Evolutionary conservation across 2,329 filamentous ascomycete species (phyloP).

Genomic region (Trichophyton simii): DNA sequence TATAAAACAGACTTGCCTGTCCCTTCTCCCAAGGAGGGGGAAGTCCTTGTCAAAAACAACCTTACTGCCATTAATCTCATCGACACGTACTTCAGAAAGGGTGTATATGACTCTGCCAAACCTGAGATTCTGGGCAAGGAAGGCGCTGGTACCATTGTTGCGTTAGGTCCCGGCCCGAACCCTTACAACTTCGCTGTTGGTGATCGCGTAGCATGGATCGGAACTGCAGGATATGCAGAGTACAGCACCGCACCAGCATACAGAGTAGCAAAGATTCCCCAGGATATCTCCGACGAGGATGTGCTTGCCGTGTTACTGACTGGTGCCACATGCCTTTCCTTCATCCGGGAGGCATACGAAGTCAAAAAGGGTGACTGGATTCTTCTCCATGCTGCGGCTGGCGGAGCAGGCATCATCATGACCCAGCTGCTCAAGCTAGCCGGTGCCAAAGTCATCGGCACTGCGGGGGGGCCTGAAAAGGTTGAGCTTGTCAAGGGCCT

Average conservation of each 20-base stretch:
- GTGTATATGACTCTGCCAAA: conserved; percentile 60
- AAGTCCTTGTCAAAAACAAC: conserved; percentile 70
- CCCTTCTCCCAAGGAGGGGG: conserved; percentile 52
- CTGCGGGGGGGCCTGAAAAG: conserved; percentile 63
- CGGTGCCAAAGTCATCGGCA: conserved; percentile 68
- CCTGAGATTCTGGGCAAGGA: conserved; percentile 73
- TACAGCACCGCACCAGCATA: conserved; percentile 41
- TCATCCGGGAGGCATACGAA: conserved; percentile 59
- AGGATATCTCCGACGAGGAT: conserved; percentile 45
- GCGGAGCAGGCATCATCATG: conserved; percentile 64
- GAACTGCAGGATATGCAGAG: conserved; percentile 44
- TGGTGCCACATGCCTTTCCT: conserved; percentile 67
- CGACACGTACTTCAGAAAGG: conserved; percentile 80
- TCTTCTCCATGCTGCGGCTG: conserved; percentile 68
- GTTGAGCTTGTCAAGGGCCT: conserved; percentile 50
- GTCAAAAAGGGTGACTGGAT: conserved; percentile 69
- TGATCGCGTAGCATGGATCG: conserved; percentile 60
- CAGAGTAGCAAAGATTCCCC: conserved; percentile 52
- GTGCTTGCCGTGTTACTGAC: conserved; percentile 64
- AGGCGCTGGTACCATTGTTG: conserved; percentile 57
- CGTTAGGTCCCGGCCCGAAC: conserved; percentile 42
- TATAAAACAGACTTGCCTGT: conserved; percentile 60
- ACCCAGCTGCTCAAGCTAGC: conserved; percentile 60
- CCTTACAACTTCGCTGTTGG: conserved; percentile 49
- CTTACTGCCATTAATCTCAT: conserved; percentile 78